phyloP scores from a whole-genome alignment of 345 rosid genomes.

The Streptanthus diversifolius region DNA sequence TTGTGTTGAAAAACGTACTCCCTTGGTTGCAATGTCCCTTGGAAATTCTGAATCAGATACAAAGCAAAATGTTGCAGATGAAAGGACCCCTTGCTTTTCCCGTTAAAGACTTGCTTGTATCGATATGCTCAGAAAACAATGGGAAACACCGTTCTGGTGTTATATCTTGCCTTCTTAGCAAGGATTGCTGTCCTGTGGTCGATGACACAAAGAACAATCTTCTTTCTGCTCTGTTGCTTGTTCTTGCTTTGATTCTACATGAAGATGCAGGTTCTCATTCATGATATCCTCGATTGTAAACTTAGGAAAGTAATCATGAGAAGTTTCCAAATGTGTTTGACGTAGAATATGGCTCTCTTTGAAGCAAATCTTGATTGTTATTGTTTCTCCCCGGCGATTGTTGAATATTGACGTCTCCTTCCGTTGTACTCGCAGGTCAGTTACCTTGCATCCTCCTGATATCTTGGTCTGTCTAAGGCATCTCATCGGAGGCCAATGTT shows the following conservation, averaged over 20 bases:
- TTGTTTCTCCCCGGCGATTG: not conserved
- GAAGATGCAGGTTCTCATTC: constrained; percentile 45
- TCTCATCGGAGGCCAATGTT: not conserved
- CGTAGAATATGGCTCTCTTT: no score
- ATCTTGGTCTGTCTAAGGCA: no score
- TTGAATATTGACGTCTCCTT: not conserved
- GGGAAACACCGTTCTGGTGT: constrained; percentile 80
- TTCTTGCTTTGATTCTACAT: constrained; percentile 87
- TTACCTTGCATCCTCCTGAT: no score
- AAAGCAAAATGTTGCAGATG: constrained; percentile 78
- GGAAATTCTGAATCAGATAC: constrained; percentile 81
- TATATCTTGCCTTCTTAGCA: constrained; percentile 68
- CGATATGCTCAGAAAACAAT: constrained; percentile 80
- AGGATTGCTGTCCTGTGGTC: constrained; percentile 48
- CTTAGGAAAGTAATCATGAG: not conserved
- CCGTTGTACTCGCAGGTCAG: not conserved
- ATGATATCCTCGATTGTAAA: not conserved
- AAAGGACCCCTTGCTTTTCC: constrained; percentile 89
- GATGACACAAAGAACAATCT: constrained; percentile 50
- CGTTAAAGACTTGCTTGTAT: constrained; percentile 77
- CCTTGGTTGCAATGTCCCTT: constrained; percentile 92
- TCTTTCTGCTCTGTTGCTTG: constrained; percentile 71
- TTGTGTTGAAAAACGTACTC: constrained; percentile 90
- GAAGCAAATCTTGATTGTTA: not conserved
- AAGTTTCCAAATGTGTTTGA: no score